Evolutionary conservation across 2,329 filamentous ascomycete species (phyloP).

Genomic region (Fusarium bactridioides): DNA sequence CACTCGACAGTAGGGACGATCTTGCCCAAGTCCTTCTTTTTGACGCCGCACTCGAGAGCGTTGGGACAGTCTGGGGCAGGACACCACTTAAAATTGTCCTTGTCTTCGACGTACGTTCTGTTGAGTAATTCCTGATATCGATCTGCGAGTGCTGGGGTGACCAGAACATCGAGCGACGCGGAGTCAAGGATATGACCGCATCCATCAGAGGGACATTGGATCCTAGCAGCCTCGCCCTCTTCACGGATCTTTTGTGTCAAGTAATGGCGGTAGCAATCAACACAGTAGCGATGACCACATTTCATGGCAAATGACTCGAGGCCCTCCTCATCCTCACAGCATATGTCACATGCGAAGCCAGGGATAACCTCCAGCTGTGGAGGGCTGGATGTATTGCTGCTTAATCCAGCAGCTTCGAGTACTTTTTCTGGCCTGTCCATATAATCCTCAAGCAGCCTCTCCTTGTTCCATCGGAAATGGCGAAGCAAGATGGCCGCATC

Average conservation of each 20-base stretch:
- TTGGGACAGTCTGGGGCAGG: slow-evolving; percentile 97
- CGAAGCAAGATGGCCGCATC: slow-evolving; percentile 90
- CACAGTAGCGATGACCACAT: slow-evolving; percentile 92
- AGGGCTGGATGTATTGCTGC: slow-evolving; percentile 65
- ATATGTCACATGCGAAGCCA: slow-evolving; percentile 93
- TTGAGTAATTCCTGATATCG: slow-evolving; percentile 88
- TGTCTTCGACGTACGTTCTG: slow-evolving; percentile 96
- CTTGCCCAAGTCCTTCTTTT: slow-evolving; percentile 83
- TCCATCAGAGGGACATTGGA: slow-evolving; percentile 88
- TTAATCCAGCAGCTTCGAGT: slow-evolving; percentile 84
- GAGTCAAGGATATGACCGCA: slow-evolving; percentile 93
- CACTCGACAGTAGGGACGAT: slow-evolving; percentile 93
- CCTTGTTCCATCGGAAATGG: slow-evolving; percentile 94
- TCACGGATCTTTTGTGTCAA: slow-evolving; percentile 91
- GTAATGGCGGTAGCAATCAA: slow-evolving; percentile 92
- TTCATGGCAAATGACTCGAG: slow-evolving; percentile 91
- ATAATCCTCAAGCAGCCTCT: slow-evolving; percentile 91
- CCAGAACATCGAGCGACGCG: slow-evolving; percentile 82
- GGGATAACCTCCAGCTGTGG: slow-evolving; percentile 75
- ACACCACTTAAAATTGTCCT: slow-evolving; percentile 95
- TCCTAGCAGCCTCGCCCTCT: slow-evolving; percentile 93
- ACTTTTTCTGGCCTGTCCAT: slow-evolving; percentile 87
- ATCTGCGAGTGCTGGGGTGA: slow-evolving; percentile 61
- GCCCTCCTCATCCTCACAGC: slow-evolving; percentile 84
- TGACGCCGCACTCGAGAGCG: slow-evolving; percentile 86